Percentiles rank a stretch among this genome's conserved stretches.
phyloP scores from a whole-genome alignment of 768 basidiomycete species.

The Boletus speciosus region DNA sequence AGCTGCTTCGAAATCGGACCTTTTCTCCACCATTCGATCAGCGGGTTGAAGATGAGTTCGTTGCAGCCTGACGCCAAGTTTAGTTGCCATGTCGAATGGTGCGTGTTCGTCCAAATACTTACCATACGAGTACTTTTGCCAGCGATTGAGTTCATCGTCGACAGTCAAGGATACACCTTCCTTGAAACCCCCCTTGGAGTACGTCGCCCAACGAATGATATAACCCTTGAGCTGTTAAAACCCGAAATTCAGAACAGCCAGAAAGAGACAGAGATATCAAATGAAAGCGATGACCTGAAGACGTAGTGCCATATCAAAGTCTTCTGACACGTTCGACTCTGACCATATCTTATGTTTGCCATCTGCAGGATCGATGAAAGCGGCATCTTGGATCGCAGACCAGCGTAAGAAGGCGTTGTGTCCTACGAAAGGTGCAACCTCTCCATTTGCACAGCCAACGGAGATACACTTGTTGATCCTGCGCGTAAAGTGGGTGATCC shows the following conservation, averaged over 20 bases:
- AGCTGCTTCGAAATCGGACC: constrained; percentile 85
- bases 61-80: constrained; percentile 20
- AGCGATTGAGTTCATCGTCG: constrained; percentile 88
- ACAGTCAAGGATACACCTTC: constrained; percentile 89
- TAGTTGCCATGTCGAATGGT: constrained; percentile 25
- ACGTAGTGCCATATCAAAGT: constrained; percentile 65
- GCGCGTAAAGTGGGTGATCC: constrained; percentile 89
- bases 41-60: constrained; percentile 81
- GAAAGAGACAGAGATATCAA: constrained; percentile 31
- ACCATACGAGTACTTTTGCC: constrained; percentile 88
- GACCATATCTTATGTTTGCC: constrained; percentile 73
- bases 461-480: constrained; percentile 84
- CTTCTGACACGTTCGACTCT: constrained; percentile 63
- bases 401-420: constrained; percentile 90
- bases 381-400: constrained; percentile 87
- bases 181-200: constrained; percentile 83
- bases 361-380: constrained; percentile 53
- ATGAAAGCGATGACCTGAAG: constrained; percentile 41
- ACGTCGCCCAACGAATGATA: constrained; percentile 64
- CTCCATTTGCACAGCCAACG: constrained; percentile 74
- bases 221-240: constrained; percentile 31
- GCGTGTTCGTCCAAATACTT: constrained; percentile 24
- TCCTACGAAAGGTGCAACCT: constrained; percentile 75
- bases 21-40: constrained; percentile 69
- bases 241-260: constrained; percentile 48